These are phyloP conservation scores for Pouteria glomerata DNA, from an alignment of 148 eudicot species.

Conservation along the genomic window DNA sequence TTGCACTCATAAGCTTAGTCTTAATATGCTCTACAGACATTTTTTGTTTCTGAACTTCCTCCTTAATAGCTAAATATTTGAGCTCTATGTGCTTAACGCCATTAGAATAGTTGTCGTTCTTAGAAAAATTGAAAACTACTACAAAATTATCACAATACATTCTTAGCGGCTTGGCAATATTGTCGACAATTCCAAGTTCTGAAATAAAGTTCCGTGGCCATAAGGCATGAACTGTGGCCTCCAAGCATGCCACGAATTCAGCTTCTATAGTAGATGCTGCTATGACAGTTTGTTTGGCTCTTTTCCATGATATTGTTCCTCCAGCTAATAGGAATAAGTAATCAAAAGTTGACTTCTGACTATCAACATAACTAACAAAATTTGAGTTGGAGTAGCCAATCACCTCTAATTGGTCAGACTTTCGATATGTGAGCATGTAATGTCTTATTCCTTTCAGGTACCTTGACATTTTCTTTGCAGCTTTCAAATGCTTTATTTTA, in stretches of 20 bases:
- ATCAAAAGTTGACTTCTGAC: neutral
- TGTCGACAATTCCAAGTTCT: neutral
- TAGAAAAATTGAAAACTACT: neutral
- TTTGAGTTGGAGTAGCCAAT: neutral
- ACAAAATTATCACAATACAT: neutral
- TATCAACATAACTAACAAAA: neutral
- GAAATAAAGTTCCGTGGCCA: neutral
- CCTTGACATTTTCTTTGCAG: too few relatives aligned
- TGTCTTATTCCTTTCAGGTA: neutral
- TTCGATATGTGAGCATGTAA: too few relatives aligned
- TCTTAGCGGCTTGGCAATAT: neutral
- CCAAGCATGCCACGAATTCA: neutral
- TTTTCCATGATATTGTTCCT: neutral
- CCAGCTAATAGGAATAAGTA: constrained; percentile 5
- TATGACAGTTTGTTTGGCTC: neutral
- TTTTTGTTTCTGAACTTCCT: neutral
- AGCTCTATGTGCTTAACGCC: neutral
- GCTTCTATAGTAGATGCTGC: neutral
- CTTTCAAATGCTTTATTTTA: too few relatives aligned
- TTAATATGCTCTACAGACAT: neutral
- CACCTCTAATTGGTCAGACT: too few relatives aligned
- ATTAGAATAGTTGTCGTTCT: neutral
- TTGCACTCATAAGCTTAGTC: neutral
- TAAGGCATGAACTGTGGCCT: too few relatives aligned
- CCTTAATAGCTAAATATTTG: neutral